Evolutionary conservation across 2,329 filamentous ascomycete genomes (phyloP).

Genomic region (Graphilbum ipis-grandicollis): DNA sequence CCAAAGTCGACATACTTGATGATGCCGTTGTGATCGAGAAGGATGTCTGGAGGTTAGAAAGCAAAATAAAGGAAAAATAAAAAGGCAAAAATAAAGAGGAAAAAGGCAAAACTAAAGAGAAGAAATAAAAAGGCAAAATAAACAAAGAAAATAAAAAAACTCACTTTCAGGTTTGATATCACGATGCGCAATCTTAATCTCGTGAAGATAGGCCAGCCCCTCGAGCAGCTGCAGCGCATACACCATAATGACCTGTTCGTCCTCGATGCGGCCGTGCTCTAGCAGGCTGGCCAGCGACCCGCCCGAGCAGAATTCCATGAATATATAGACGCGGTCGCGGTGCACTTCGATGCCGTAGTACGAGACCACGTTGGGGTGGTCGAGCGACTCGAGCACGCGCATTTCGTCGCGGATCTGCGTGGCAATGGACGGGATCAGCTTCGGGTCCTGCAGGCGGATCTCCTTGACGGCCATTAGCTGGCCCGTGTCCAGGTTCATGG

Average conservation of each 20-base stretch:
- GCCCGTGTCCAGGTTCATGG: slow-evolving; percentile 91
- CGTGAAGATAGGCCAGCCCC: slow-evolving; percentile 83
- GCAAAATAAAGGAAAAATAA: no score
- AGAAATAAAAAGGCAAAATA: neutral
- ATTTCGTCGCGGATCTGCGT: slow-evolving; percentile 94
- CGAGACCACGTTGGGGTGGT: slow-evolving; percentile 94
- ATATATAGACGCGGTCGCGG: slow-evolving; percentile 98
- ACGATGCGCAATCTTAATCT: slow-evolving; percentile 80
- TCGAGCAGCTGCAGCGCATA: slow-evolving; percentile 89
- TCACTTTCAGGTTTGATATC: slow-evolving; percentile 95
- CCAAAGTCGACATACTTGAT: slow-evolving; percentile 99
- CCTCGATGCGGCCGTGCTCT: slow-evolving; percentile 92
- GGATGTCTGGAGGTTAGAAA: slow-evolving; percentile 45
- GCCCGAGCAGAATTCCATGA: slow-evolving; percentile 98
- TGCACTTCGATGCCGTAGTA: slow-evolving; percentile 98
- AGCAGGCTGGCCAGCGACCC: slow-evolving; percentile 78
- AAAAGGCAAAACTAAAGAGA: neutral
- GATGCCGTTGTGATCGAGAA: slow-evolving; percentile 91
- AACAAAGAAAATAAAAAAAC: slow-evolving; percentile 16
- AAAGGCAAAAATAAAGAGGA: neutral
- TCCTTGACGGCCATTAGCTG: slow-evolving; percentile 98
- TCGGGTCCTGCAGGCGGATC: slow-evolving; percentile 90
- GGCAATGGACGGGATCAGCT: slow-evolving; percentile 85
- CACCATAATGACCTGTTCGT: slow-evolving; percentile 94
- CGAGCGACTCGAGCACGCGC: slow-evolving; percentile 84